Evolutionary conservation across 1,284 basidiomycete species (phyloP).

Genomic region (Tilletia indica): DNA sequence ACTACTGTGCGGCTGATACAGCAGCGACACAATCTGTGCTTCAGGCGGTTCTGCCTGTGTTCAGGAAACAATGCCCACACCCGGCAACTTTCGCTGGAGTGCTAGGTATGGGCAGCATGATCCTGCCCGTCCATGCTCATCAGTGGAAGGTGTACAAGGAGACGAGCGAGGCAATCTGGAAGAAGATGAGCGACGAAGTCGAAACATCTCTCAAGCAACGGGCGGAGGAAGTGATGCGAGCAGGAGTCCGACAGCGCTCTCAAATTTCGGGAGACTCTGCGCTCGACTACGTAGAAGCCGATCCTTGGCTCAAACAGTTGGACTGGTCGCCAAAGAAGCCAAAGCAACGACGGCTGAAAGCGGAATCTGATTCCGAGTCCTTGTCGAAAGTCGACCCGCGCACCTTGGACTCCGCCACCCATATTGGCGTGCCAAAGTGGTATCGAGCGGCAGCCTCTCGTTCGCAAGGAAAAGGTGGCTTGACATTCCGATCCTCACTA

Average conservation of each 20-base stretch:
- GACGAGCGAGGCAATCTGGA: slow-evolving; percentile 75
- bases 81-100: slow-evolving; percentile 91
- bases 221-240: slow-evolving; percentile 17
- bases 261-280: slow-evolving; percentile 46
- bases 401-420: not conserved
- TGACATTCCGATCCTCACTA: slow-evolving; percentile 25
- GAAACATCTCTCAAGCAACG: slow-evolving; percentile 57
- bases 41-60: slow-evolving; percentile 76
- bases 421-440: slow-evolving; percentile 21
- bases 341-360: slow-evolving; percentile 57
- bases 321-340: slow-evolving; percentile 91
- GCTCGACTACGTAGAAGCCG: slow-evolving; percentile 60
- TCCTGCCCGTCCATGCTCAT: slow-evolving; percentile 79
- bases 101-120: slow-evolving; percentile 84
- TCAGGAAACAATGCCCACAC: slow-evolving; percentile 79
- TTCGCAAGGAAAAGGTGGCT: slow-evolving; percentile 28
- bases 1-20: slow-evolving; percentile 85
- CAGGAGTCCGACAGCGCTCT: slow-evolving; percentile 33
- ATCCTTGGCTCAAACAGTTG: slow-evolving; percentile 84
- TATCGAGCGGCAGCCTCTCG: slow-evolving; percentile 21
- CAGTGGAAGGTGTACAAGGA: slow-evolving; percentile 80
- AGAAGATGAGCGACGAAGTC: slow-evolving; percentile 72
- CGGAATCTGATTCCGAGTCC: not conserved
- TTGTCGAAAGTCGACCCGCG: not conserved
- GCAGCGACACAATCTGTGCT: slow-evolving; percentile 80